phyloP scores from a whole-genome alignment of 2,329 filamentous ascomycete species.

The Epichloe gansuensis region DNA sequence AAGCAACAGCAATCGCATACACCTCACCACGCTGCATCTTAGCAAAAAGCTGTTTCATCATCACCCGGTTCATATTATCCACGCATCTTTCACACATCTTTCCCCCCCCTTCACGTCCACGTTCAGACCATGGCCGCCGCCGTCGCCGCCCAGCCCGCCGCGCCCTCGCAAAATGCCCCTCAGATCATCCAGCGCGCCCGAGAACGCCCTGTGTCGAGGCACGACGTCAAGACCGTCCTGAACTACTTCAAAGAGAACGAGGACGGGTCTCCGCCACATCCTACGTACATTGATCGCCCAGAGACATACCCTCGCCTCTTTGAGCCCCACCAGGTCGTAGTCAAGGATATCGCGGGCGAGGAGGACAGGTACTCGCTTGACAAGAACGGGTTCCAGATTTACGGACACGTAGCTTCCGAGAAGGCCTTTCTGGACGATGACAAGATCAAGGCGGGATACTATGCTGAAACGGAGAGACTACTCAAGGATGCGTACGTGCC shows the following conservation, averaged over 20 bases:
- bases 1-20: too few relatives aligned
- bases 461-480: conserved; percentile 57
- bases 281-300: conserved; percentile 21
- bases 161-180: too few relatives aligned
- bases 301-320: conserved; percentile 21
- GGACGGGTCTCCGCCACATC: conserved; percentile 26
- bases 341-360: conserved; percentile 23
- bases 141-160: conserved; percentile 5
- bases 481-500: conserved; percentile 41
- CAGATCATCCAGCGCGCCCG: background rate
- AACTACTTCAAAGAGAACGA: conserved; percentile 28
- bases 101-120: too few relatives aligned
- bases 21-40: background rate
- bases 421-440: conserved; percentile 39
- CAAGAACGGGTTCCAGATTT: conserved; percentile 24
- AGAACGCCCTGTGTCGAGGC: conserved; percentile 2
- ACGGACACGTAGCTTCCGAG: conserved; percentile 18
- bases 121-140: conserved; percentile 12
- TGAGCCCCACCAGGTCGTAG: conserved; percentile 16
- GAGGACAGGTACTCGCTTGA: conserved; percentile 26
- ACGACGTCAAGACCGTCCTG: conserved; percentile 22
- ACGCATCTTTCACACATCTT: too few relatives aligned
- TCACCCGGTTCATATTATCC: too few relatives aligned
- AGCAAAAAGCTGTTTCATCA: too few relatives aligned
- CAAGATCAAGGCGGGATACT: conserved; percentile 51